Percentiles rank a stretch among this genome's conserved stretches.
Evolutionary conservation across 2,329 filamentous ascomycete species (phyloP).

Genomic region (Lanzia echinophila): DNA sequence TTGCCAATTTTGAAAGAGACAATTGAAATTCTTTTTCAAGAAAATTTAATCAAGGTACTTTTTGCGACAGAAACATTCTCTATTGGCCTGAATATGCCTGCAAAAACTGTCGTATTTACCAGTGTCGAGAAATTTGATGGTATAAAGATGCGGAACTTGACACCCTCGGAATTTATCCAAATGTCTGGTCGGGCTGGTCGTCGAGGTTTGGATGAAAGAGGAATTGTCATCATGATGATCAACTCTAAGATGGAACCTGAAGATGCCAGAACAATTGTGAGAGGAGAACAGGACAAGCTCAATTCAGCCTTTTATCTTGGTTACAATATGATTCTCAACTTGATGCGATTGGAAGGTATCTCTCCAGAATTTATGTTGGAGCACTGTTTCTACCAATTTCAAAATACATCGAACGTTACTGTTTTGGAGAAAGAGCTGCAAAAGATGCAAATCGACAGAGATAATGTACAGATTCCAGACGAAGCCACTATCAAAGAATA

Average conservation of each 20-base stretch:
- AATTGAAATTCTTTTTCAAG: constrained; percentile 97
- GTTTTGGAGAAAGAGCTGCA: constrained; percentile 76
- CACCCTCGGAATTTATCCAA: constrained; percentile 93
- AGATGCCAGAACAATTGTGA: constrained; percentile 90
- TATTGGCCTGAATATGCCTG: constrained; percentile 97
- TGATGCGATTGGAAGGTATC: constrained; percentile 97
- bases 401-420: constrained; percentile 84
- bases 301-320: constrained; percentile 97
- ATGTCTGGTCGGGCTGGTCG: constrained; percentile 97
- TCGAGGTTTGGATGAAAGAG: constrained; percentile 92
- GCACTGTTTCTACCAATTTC: constrained; percentile 96
- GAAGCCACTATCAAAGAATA: constrained; percentile 90
- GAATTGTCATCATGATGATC: constrained; percentile 99
- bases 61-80: constrained; percentile 99
- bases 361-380: constrained; percentile 99
- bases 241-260: constrained; percentile 93
- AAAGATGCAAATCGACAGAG: constrained; percentile 68
- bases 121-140: constrained; percentile 95
- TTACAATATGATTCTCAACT: constrained; percentile 98
- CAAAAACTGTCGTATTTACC: constrained; percentile 98
- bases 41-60: constrained; percentile 93
- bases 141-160: constrained; percentile 70
- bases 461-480: constrained; percentile 71
- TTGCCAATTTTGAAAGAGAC: constrained; percentile 96
- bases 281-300: constrained; percentile 91